phyloP scores from a whole-genome alignment of 257 asterid species.

The Nemophila menziesii region DNA sequence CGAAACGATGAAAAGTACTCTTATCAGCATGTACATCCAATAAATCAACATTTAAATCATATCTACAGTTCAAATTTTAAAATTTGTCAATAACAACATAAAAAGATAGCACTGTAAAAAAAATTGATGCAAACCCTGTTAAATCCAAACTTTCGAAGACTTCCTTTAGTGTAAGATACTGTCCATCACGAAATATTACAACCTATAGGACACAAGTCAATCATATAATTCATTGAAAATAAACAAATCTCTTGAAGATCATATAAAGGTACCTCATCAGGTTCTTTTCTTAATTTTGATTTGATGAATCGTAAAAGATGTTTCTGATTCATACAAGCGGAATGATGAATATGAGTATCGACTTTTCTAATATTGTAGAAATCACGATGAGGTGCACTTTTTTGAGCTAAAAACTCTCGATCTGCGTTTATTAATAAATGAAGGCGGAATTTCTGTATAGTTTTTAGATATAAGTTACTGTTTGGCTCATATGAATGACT shows the following conservation, averaged over 20 bases:
- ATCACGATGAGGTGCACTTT: conserved; percentile 94
- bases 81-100: conserved; percentile 5
- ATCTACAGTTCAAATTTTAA: conserved; percentile 31
- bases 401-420: conserved; percentile 79
- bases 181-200: conserved; percentile 88
- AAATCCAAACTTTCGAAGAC: conserved; percentile 92
- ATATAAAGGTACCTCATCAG: conserved; percentile 59
- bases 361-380: conserved; percentile 89
- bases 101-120: conserved; percentile 1
- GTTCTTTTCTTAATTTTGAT: conserved; percentile 76
- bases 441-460: conserved; percentile 68
- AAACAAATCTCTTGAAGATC: not conserved
- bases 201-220: conserved; percentile 36
- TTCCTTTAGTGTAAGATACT: conserved; percentile 82
- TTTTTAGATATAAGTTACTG: conserved; percentile 12
- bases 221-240: conserved; percentile 8
- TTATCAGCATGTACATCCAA: conserved; percentile 95
- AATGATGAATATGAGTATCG: conserved; percentile 88
- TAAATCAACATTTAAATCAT: conserved; percentile 83
- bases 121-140: conserved; percentile 55
- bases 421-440: conserved; percentile 79
- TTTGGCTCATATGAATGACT: conserved; percentile 6
- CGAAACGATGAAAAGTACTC: conserved; percentile 94
- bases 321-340: conserved; percentile 97
- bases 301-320: conserved; percentile 89